These are phyloP conservation scores for Trichoderma gamsii DNA, from an alignment of 495 filamentous ascomycete species.

Conservation along the genomic window DNA sequence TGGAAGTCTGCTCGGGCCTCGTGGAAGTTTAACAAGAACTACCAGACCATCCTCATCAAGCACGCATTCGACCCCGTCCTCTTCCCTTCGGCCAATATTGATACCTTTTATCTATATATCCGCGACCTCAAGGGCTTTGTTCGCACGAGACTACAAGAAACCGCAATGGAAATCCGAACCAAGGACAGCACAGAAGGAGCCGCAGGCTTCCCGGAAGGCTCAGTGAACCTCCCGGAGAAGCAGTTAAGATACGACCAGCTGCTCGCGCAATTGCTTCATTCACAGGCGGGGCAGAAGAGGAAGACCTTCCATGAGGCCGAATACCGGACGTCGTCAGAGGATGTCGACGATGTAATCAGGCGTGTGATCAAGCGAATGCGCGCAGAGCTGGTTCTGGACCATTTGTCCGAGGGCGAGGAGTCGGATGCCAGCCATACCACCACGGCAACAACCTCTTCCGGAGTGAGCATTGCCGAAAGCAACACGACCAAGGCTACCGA, in stretches of 20 bases:
- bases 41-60: conserved; percentile 76
- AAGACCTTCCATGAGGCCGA: conserved; percentile 41
- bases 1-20: conserved; percentile 57
- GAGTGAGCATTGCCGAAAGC: conserved; percentile 15
- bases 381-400: conserved; percentile 40
- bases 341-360: conserved; percentile 37
- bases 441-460: conserved; percentile 26
- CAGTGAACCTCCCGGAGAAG: conserved; percentile 39
- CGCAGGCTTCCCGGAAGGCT: conserved; percentile 32
- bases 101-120: conserved; percentile 63
- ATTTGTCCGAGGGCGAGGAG: conserved; percentile 38
- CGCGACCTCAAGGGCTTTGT: conserved; percentile 62
- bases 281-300: conserved; percentile 32
- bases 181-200: conserved; percentile 42
- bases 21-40: conserved; percentile 94
- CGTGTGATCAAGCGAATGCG: conserved; percentile 46
- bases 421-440: conserved; percentile 27
- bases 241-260: conserved; percentile 51
- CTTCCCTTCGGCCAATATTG: conserved; percentile 58
- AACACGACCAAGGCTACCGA: conserved; percentile 20
- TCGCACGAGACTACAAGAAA: conserved; percentile 56
- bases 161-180: conserved; percentile 50
- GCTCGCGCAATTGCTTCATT: conserved; percentile 38
- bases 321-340: conserved; percentile 37
- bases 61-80: conserved; percentile 63